Conservation (phyloP, 2,329 filamentous ascomycete species). For the Alternaria sp. region DNA sequence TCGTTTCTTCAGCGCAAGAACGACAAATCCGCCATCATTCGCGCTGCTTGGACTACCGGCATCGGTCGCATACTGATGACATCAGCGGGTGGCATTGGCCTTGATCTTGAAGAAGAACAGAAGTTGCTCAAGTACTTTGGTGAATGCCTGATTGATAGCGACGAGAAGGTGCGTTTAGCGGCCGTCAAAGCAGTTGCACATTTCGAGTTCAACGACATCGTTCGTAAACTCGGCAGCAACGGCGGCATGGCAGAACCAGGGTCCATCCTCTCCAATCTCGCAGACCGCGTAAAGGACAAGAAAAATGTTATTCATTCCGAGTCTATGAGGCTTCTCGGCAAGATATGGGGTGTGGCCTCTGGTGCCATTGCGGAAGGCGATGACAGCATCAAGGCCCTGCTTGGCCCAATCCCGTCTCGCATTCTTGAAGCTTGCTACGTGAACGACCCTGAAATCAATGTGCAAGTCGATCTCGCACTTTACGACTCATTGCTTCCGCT, state of each 20-base stretch:
- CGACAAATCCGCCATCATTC: slow-evolving; percentile 84
- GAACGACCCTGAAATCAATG: slow-evolving; percentile 86
- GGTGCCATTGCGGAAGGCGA: slow-evolving; percentile 87
- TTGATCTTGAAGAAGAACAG: slow-evolving; percentile 83
- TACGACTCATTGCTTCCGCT: slow-evolving; percentile 91
- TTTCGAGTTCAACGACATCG: slow-evolving; percentile 81
- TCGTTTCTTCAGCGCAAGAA: slow-evolving; percentile 85
- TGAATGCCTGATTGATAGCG: slow-evolving; percentile 84
- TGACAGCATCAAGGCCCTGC: slow-evolving; percentile 75
- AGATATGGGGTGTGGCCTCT: slow-evolving; percentile 91
- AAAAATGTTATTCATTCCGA: slow-evolving; percentile 83
- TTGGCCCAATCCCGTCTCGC: slow-evolving; percentile 82
- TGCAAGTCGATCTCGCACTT: slow-evolving; percentile 82
- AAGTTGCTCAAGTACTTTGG: slow-evolving; percentile 76
- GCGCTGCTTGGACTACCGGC: slow-evolving; percentile 85
- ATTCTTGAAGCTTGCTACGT: slow-evolving; percentile 91
- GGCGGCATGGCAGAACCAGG: slow-evolving; percentile 79
- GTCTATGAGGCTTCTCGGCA: slow-evolving; percentile 83
- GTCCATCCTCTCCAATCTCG: slow-evolving; percentile 82
- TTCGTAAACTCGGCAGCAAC: slow-evolving; percentile 80
- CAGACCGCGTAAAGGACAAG: slow-evolving; percentile 88
- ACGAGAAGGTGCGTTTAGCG: slow-evolving; percentile 89
- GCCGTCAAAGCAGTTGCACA: slow-evolving; percentile 85
- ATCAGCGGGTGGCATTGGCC: slow-evolving; percentile 86
- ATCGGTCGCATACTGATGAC: slow-evolving; percentile 89